Base-by-base conservation (phyloP, 1,139 yeast species). In the Yamadazyma trypodendri region DNA sequence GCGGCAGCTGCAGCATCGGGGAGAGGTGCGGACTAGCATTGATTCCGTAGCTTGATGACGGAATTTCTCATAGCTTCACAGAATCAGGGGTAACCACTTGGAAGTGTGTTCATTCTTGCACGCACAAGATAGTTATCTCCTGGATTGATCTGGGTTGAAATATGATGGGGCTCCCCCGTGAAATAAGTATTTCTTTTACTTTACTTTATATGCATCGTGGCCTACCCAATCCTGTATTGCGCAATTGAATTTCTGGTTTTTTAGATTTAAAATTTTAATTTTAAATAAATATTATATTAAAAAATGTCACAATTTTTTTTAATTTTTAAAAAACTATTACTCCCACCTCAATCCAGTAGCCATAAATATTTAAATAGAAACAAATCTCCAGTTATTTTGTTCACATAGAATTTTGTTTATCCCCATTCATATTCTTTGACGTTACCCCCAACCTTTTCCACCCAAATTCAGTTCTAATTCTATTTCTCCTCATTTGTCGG, bases 351-450 rank as follows among this genome's bases (percentile, higher is more conserved):
- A 20, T 11, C 14, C 6, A 13, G 29, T 24, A 23, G n/a, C 13
- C 17, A 24, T 12, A 16, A 24, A 4, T 32, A 32, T 32, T 32
- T 32, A 32, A 32, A 31, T 22, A 32, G 34, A 32, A 23, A 32
- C 15, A 24, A 25, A 32, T 32, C 25, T 24, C 34, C 34, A 24
- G 6, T 6, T 23, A 23, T 23, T 23, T 23, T n/a, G 13, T n/a
- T n/a, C 13, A 11, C 10, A 23, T 23, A 23, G 25, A 23, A 23
- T 11, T 23, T 23, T 18, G 25, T 23, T 23, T n/a, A 23, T 23
- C 11, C n/a, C 4, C 25, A 4, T 9, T n/a, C 10, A 23, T 5
- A 10, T 23, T n/a, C 11, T 23, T 6, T 23, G n/a, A n/a, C n/a
- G n/a, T 10, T 23, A 10, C 13, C 25, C 13, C 25, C 13, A n/a